phyloP scores from a whole-genome alignment of 768 basidiomycete genomes.

The Leccinum variicolor region DNA sequence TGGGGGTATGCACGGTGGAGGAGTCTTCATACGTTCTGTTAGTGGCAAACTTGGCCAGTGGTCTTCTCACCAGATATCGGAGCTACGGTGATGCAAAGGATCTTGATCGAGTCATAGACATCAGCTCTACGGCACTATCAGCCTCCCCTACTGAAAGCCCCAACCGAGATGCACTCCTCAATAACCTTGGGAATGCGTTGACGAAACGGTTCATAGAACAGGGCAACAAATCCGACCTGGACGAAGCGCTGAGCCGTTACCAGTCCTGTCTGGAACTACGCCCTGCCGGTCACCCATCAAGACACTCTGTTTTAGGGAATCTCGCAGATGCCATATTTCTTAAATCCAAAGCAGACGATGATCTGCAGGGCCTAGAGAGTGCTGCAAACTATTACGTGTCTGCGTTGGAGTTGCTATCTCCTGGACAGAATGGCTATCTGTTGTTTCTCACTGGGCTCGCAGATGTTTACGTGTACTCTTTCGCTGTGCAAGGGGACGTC shows the following conservation, averaged over 20 bases:
- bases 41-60: conserved; percentile 14
- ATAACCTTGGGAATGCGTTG: conserved; percentile 19
- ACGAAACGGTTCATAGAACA: conserved; percentile 12
- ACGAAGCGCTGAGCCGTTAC: conserved; percentile 12
- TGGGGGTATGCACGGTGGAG: conserved; percentile 10
- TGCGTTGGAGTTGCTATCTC: conserved; percentile 18
- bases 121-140: conserved; percentile 5
- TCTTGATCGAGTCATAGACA: conserved; percentile 17
- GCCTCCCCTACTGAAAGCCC: conserved; percentile 1
- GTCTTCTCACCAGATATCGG: conserved; percentile 20
- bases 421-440: conserved; percentile 12
- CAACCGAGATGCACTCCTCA: conserved; percentile 19
- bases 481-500: conserved; percentile 9
- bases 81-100: conserved; percentile 18
- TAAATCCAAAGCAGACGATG: conserved; percentile 24
- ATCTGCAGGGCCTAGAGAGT: conserved; percentile 24
- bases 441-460: conserved; percentile 13
- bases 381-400: conserved; percentile 5
- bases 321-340: conserved; percentile 20
- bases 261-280: conserved; percentile 21
- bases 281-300: conserved; percentile 17
- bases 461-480: conserved; percentile 1
- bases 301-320: conserved; percentile 9
- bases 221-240: conserved; percentile 16
- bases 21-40: conserved; percentile 14